phyloP scores from a whole-genome alignment of 2,329 filamentous ascomycete genomes.

The Cercospora janseana region DNA sequence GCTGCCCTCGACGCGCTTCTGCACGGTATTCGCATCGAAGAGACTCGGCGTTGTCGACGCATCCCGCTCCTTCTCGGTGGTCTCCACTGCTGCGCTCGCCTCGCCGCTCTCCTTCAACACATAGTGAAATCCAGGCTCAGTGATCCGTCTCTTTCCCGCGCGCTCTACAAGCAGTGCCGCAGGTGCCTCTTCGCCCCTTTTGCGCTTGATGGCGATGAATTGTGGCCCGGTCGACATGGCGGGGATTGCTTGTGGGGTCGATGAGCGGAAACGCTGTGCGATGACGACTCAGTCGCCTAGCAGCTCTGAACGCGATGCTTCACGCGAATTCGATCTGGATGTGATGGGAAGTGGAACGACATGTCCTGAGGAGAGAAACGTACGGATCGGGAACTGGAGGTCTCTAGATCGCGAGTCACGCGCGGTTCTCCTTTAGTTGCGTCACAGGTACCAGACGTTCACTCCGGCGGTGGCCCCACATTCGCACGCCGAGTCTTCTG shows the following conservation, averaged over 20 bases:
- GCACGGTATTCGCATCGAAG: conserved; percentile 12
- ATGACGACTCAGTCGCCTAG: too few relatives aligned
- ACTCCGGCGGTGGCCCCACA: too few relatives aligned
- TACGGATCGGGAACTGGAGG: too few relatives aligned
- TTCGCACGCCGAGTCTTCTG: too few relatives aligned
- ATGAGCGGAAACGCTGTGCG: too few relatives aligned
- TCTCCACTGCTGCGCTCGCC: background rate
- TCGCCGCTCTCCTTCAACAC: conserved; percentile 18
- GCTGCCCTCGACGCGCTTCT: conserved; percentile 7
- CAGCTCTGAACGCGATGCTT: too few relatives aligned
- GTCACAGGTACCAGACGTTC: too few relatives aligned
- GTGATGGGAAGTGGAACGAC: too few relatives aligned
- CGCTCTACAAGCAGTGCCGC: conserved; percentile 32
- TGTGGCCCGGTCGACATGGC: conserved; percentile 28
- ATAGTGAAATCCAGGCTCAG: conserved; percentile 21
- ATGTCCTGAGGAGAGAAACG: too few relatives aligned
- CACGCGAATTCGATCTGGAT: too few relatives aligned
- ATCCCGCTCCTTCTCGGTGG: conserved; percentile 15
- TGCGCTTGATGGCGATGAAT: conserved; percentile 34
- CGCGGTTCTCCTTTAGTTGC: too few relatives aligned
- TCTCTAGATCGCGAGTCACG: too few relatives aligned
- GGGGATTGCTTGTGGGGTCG: background rate
- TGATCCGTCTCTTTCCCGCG: conserved; percentile 27
- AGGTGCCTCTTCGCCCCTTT: conserved; percentile 30
- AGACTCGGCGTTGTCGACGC: conserved; percentile 5